Conservation (phyloP, 257 asterid genomes). For the Forsythia viridissima region DNA sequence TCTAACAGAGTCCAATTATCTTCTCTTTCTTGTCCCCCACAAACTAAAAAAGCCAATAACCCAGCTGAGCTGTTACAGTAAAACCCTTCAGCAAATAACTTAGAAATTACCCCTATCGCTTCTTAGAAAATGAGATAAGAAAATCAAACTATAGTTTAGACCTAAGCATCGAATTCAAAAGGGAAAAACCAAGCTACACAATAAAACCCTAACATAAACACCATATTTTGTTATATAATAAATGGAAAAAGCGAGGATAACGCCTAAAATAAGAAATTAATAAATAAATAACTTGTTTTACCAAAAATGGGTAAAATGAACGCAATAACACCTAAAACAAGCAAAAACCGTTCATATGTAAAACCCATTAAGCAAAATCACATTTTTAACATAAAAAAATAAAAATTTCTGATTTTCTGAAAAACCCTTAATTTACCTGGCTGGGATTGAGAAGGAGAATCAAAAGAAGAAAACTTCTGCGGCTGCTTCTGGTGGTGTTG, state of each 20-base stretch:
- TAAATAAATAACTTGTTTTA: neutral
- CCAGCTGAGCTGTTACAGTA: neutral
- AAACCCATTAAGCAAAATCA: slow-evolving; percentile 15
- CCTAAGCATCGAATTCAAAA: neutral
- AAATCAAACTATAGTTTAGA: neutral
- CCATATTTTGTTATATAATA: neutral
- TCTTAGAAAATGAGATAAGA: neutral
- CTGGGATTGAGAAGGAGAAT: slow-evolving; percentile 38
- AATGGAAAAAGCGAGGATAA: neutral
- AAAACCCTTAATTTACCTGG: slow-evolving; percentile 41
- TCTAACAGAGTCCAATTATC: neutral
- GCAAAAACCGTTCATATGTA: neutral
- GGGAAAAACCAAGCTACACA: neutral
- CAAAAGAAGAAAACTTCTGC: slow-evolving; percentile 44
- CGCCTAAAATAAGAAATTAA: neutral
- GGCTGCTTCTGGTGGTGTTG: slow-evolving; percentile 29
- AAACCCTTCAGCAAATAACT: neutral
- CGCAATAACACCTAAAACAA: neutral
- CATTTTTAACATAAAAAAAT: neutral
- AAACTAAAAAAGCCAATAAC: neutral
- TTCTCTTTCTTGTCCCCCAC: neutral
- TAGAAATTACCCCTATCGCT: neutral
- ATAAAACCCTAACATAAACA: neutral
- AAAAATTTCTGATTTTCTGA: neutral
- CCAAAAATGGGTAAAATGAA: too few species aligned